These are phyloP conservation scores for Penicillium sp. DNA, from an alignment of 2,329 filamentous ascomycete genomes.

Conservation along the genomic window DNA sequence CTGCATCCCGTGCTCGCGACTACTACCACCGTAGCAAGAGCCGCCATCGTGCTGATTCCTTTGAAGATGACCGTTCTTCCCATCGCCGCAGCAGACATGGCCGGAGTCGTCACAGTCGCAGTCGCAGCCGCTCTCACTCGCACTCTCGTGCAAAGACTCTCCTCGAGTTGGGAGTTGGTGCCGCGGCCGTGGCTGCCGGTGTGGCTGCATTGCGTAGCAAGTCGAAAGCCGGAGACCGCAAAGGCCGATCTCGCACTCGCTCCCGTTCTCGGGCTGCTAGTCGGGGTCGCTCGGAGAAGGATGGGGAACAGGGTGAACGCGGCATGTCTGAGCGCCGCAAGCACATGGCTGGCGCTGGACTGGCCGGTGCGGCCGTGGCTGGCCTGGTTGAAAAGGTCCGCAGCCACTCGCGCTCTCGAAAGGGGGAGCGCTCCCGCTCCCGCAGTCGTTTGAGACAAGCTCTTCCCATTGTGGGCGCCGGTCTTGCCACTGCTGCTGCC, in stretches of 20 bases:
- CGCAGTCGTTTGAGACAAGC: constrained; percentile 56
- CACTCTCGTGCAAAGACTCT: constrained; percentile 53
- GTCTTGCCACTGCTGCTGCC: constrained; percentile 59
- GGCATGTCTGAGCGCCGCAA: constrained; percentile 53
- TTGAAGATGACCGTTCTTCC: constrained; percentile 41
- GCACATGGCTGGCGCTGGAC: constrained; percentile 60
- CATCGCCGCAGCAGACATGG: constrained; percentile 33
- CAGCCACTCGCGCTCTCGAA: constrained; percentile 56
- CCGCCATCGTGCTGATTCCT: constrained; percentile 42
- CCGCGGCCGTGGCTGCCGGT: constrained; percentile 60
- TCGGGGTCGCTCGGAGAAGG: constrained; percentile 25
- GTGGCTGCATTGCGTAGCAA: constrained; percentile 57
- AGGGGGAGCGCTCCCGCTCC: constrained; percentile 51
- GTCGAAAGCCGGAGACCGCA: constrained; percentile 50
- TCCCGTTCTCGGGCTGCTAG: constrained; percentile 43
- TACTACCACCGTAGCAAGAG: constrained; percentile 48
- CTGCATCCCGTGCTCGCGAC: constrained; percentile 51
- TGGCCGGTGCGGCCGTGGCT: constrained; percentile 61
- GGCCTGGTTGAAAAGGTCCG: constrained; percentile 59
- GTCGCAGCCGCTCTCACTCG: constrained; percentile 47
- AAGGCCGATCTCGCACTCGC: constrained; percentile 49
- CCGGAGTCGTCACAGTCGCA: constrained; percentile 31
- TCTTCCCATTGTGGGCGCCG: constrained; percentile 60
- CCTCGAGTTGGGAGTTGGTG: constrained; percentile 51
- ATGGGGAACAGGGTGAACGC: constrained; percentile 24